Evolutionary conservation across 345 rosid genomes (phyloP), one percentile per base, ranked within the genome.

Genomic region (Eucalyptus polybractea): DNA sequence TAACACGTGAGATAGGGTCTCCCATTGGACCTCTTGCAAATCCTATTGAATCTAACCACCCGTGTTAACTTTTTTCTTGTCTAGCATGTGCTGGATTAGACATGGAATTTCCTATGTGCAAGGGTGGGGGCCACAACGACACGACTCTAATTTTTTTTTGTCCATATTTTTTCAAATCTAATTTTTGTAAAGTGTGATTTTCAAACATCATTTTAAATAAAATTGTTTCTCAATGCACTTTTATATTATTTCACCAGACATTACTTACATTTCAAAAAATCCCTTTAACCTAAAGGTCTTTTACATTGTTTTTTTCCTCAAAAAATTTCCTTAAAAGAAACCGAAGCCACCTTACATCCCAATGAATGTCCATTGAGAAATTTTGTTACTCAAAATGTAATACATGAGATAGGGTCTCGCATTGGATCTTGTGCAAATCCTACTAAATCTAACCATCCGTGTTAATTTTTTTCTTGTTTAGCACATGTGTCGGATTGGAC

Each of bases 361-460:
- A 21, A 22, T 1, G 1, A 56, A 22, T 56, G 62, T 9, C 6
- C 12, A 2, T 22, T 9, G 62, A 56, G 29, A 24, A 24, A 56
- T 56, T 53, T 7, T 53, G 58, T 53, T 53, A 53, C 58, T 53
- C 58, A 53, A 56, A 22, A 24, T 0, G 62, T 56, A 56, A 24
- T 56, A 56, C 27, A 56, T 21, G 62, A 56, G 12, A 56, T 53
- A 22, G 29, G 29, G 29, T 24, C 6, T 53, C 0, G 0, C 24
- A 53, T 53, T 53, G 1, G 58, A 56, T 56, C 13, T 10, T 1
- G 62, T 24, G 62, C 29, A 1, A 56, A 56, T 56, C 13, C 62
- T 56, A 56, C 0, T 9, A 0, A 56, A 56, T 56, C 29, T 56
- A 24, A 24, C 12, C 6, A 24, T 22, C 0, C 2, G 27, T 22